Conservation (phyloP, 257 asterid genomes). For the Hygrophila difformis region DNA sequence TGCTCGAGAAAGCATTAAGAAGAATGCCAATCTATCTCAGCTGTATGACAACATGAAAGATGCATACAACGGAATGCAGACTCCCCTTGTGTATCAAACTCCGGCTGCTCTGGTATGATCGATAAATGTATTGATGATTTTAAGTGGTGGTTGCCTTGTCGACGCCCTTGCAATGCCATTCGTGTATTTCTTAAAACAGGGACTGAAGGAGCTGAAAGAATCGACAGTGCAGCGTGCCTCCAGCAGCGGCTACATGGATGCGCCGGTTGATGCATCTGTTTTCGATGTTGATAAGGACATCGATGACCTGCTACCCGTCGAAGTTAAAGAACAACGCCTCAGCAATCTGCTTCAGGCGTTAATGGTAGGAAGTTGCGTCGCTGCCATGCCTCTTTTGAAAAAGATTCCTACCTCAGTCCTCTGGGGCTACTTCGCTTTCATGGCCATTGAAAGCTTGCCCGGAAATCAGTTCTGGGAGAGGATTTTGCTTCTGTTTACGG, state of each 20-base stretch:
- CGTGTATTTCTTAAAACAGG: slow-evolving; percentile 41
- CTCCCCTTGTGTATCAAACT: slow-evolving; percentile 80
- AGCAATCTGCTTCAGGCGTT: slow-evolving; percentile 89
- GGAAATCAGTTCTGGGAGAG: slow-evolving; percentile 99
- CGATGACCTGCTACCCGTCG: slow-evolving; percentile 82
- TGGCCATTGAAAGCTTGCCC: slow-evolving; percentile 97
- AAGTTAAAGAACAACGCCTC: slow-evolving; percentile 93
- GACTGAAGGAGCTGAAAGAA: slow-evolving; percentile 82
- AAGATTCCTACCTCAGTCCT: slow-evolving; percentile 90
- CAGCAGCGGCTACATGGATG: slow-evolving; percentile 63
- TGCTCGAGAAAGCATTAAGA: slow-evolving; percentile 54
- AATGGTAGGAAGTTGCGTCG: slow-evolving; percentile 79
- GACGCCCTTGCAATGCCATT: too few species aligned
- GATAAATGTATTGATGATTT: too few species aligned
- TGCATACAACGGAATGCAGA: slow-evolving; percentile 83
- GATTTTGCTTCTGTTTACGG: slow-evolving; percentile 74
- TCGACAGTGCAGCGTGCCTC: slow-evolving; percentile 69
- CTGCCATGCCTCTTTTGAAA: slow-evolving; percentile 84
- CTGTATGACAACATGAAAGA: slow-evolving; percentile 70
- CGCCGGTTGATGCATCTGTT: slow-evolving; percentile 66
- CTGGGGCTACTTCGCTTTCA: slow-evolving; percentile 99
- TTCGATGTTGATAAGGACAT: slow-evolving; percentile 88
- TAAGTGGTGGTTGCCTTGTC: too few species aligned
- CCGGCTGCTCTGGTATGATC: slow-evolving; percentile 76
- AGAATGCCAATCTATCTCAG: slow-evolving; percentile 71